Evolutionary conservation across 164 flowering plant genomes (phyloP).

Genomic region (Chloranthus sessilifolius): DNA sequence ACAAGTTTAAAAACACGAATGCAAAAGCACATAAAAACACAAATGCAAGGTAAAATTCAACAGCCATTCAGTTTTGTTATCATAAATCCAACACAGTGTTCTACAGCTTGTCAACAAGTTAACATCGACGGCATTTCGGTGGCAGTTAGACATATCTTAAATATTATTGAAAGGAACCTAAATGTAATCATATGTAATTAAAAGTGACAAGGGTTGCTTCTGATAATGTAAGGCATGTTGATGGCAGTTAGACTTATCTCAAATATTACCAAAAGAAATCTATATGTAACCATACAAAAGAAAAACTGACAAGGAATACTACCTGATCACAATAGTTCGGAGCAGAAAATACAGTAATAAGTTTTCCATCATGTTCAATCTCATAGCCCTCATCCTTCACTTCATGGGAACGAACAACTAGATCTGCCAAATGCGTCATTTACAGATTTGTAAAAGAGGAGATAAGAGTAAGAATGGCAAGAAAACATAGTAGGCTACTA

Average conservation of each 20-base stretch:
- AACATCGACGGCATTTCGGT: too few relatives aligned
- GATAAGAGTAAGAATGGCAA: not conserved
- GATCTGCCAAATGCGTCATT: conserved; percentile 38
- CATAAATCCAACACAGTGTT: not conserved
- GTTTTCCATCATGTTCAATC: conserved; percentile 94
- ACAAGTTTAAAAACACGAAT: too few relatives aligned
- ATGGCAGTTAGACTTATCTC: too few relatives aligned
- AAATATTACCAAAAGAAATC: too few relatives aligned
- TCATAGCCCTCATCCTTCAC: conserved; percentile 99
- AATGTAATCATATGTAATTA: not conserved
- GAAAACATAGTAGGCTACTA: not conserved
- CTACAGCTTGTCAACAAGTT: not conserved
- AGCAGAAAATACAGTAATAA: conserved; percentile 96
- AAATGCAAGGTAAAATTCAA: not conserved
- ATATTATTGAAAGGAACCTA: too few relatives aligned
- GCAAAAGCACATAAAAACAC: not conserved
- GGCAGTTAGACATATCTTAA: too few relatives aligned
- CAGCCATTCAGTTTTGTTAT: too few relatives aligned
- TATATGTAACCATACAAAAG: too few relatives aligned
- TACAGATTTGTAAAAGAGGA: conserved; percentile 1
- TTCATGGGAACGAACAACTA: conserved; percentile 92
- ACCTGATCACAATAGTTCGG: conserved; percentile 99
- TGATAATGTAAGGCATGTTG: too few relatives aligned
- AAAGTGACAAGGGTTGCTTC: not conserved
- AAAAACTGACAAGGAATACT: too few relatives aligned